These are phyloP conservation scores for Cryptosporidium parvum DNA, from an alignment of 169 alveolate species.

Conservation along the genomic window DNA sequence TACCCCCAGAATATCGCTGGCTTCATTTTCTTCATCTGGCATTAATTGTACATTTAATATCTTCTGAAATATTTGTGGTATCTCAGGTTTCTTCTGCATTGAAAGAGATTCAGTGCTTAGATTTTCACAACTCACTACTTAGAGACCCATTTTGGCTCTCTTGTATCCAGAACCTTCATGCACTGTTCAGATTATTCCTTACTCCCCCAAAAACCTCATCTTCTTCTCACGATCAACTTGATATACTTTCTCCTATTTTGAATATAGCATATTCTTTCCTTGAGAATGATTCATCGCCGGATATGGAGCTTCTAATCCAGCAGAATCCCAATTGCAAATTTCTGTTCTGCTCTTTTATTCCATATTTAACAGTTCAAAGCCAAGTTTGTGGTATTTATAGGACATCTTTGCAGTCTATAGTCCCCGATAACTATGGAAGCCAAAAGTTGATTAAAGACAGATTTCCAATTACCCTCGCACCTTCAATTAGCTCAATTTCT, in stretches of 20 bases:
- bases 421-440: not conserved
- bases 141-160: constrained; percentile 43
- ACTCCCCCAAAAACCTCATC: constrained; percentile 41
- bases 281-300: constrained; percentile 8
- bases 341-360: constrained; percentile 38
- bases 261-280: constrained; percentile 28
- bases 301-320: constrained; percentile 19
- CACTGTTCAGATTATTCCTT: constrained; percentile 26
- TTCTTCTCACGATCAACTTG: constrained; percentile 43
- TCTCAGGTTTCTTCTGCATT: constrained; percentile 60
- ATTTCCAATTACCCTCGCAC: constrained; percentile 6
- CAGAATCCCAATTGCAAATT: not conserved
- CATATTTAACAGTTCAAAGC: constrained; percentile 25
- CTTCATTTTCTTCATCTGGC: constrained; percentile 47
- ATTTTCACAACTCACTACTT: constrained; percentile 14
- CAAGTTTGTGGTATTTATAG: constrained; percentile 52
- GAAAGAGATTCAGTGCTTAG: constrained; percentile 24
- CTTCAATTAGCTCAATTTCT: constrained; percentile 35
- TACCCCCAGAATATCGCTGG: constrained; percentile 68
- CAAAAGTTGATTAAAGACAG: not conserved
- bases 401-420: constrained; percentile 6
- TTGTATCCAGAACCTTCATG: constrained; percentile 30
- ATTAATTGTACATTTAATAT: constrained; percentile 24
- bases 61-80: constrained; percentile 52
- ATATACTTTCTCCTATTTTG: constrained; percentile 48